Conservation (phyloP, 768 basidiomycete genomes). For the Phanerodontia chrysosporium region DNA sequence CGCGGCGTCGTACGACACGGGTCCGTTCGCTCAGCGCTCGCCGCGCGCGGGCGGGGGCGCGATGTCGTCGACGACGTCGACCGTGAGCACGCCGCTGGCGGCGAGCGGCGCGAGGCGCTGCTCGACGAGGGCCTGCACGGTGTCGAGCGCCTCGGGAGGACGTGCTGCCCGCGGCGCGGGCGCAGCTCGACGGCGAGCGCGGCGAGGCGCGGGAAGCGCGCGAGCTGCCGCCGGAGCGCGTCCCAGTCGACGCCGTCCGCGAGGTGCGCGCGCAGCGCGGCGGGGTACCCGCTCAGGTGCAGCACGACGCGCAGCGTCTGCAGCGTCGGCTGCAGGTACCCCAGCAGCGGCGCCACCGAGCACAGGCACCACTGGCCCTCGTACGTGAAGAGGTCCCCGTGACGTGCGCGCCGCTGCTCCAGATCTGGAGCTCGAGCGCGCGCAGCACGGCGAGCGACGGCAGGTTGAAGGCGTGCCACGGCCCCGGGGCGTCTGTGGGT, state of each 20-base stretch:
- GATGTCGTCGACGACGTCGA: background rate
- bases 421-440: background rate
- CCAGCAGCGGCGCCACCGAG: background rate
- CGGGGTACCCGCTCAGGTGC: background rate
- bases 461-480: background rate
- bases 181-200: background rate
- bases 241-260: background rate
- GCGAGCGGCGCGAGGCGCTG: background rate
- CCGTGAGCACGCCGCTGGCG: background rate
- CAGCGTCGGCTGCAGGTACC: background rate
- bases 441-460: background rate
- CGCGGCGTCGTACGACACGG: background rate
- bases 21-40: background rate
- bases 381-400: constrained; percentile 4
- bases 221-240: background rate
- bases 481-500: constrained; percentile 1
- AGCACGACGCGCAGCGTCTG: background rate
- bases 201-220: background rate
- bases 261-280: background rate
- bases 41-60: background rate
- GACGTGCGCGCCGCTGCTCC: background rate
- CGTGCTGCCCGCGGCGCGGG: background rate
- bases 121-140: background rate
- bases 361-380: constrained; percentile 5
- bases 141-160: background rate